Base-by-base conservation (phyloP, 1,284 basidiomycete genomes). In the Tremellales sp. region DNA sequence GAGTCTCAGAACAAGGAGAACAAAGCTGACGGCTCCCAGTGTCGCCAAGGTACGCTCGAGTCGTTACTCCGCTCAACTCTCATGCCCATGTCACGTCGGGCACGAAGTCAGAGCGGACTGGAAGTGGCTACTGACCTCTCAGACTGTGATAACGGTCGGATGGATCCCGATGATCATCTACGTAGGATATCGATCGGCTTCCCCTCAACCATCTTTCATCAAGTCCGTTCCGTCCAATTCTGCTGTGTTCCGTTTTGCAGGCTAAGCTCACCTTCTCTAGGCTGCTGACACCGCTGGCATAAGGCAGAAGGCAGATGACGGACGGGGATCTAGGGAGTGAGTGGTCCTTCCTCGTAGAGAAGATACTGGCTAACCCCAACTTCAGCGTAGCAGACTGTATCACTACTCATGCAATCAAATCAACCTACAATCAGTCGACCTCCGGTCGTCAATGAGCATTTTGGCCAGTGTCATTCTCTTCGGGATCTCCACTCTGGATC, bases 81-180 rank as follows among this genome's bases (percentile, higher is more conserved):
- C 29, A 22, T 27, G 17, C 15, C 2, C 4, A 15, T 41, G 3
- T 23, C 12, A 19, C n/a, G 22, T 8, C 15, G 10, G 25, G n/a
- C n/a, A n/a, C 25, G 24, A 19, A 33, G 13, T 17, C 7, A 46
- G 22, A 29, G 21, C 17, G 19, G 21, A 13, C 19, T 24, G 31
- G 36, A n/a, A n/a, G n/a, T n/a, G n/a, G 46, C 12, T 22, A 12
- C 22, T 29, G 2, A 15, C n/a, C n/a, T n/a, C 6, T 13, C 26
- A 94, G 90, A 89, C 86, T 54, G 80, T 89, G 62, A 72, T 93
- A 52, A 89, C 93, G 74, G 90, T 90, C 66, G 85, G 84, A 58
- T 96, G 91, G 89, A 88, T 96, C 66, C 91, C 91, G 33, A 78
- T 91, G 67, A 88, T 96, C 67, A 92, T 96, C 64, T 94, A 89